Base-by-base conservation (phyloP, 2,329 filamentous ascomycete genomes). In the Ceratocystis alfenasii region DNA sequence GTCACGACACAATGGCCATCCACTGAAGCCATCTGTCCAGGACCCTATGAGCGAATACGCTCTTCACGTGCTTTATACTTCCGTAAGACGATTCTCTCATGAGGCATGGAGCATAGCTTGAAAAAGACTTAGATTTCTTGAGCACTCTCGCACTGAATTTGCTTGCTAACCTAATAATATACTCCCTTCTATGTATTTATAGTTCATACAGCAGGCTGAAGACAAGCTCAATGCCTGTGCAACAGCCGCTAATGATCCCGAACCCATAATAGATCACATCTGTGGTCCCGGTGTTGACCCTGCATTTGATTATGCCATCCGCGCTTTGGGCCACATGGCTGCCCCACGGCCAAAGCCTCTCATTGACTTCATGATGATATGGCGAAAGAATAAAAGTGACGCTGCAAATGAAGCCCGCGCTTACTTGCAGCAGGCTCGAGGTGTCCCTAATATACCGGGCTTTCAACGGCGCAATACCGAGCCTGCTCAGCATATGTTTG, bases 11-110 rank as follows among this genome's bases (percentile, higher is more conserved):
- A 80, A 86, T 70, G 83, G 84, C 70, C 41, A 59, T 8, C 15
- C 36, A 7, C 60, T 78, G 83, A 70, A 83, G 83, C 1, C 36
- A 41, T 70, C 84, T 64, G 90, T 95, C 69, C 84, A 88, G 69
- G 95, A 93, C 76, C 96, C 92, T 0, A 92, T 96, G n/a, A 92
- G 91, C 65, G 94, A 99, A 78, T 97, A 96, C 82, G 94, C 94
- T 22, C 79, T 99, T 68, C 93, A 97, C 76, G 93, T 97, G 71
- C 79, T 99, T 55, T 96, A 97, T 76, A 97, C 94, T 70, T 91
- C 92, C 68, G 87, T 90, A 75, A 75, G 83, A 78, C 3, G 25
- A 36, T 36, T 15, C 55, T 36, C 15, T 53, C 4, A 8, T 3
- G 48, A 25, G 2, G 12, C n/a, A 53, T 53, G 48, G 3, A 10